These are phyloP conservation scores for Colletotrichum sp. DNA, from an alignment of 2,329 filamentous ascomycete genomes.

Conservation along the genomic window DNA sequence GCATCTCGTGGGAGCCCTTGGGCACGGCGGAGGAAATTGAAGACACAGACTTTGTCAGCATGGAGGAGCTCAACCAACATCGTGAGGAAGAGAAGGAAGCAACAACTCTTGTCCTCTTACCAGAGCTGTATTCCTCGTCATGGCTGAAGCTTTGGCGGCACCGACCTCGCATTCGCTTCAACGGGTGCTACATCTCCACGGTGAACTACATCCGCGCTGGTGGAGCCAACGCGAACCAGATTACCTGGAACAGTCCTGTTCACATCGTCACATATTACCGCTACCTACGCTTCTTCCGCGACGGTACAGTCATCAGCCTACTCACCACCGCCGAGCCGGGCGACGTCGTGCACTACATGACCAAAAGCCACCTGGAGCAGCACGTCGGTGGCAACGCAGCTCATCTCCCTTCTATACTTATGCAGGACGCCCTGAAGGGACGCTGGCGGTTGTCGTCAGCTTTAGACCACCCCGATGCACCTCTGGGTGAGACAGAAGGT, in stretches of 20 bases:
- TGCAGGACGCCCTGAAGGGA: conserved; percentile 69
- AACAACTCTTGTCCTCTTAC: conserved; percentile 46
- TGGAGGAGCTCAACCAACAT: conserved; percentile 39
- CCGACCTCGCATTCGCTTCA: conserved; percentile 89
- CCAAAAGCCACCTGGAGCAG: conserved; percentile 67
- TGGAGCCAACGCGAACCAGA: conserved; percentile 70
- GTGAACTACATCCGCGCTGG: conserved; percentile 93
- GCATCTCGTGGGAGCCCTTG: conserved; percentile 60
- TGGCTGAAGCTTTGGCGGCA: conserved; percentile 78
- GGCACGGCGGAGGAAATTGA: conserved; percentile 35
- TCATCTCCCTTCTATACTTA: conserved; percentile 54
- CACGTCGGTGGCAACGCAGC: conserved; percentile 36
- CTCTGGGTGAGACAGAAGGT: conserved; percentile 56
- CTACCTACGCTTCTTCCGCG: conserved; percentile 90
- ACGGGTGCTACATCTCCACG: conserved; percentile 94
- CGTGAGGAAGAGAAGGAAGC: conserved; percentile 36
- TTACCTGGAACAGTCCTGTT: conserved; percentile 82
- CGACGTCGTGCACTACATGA: conserved; percentile 88
- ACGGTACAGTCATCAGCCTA: conserved; percentile 82
- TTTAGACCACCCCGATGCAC: conserved; percentile 34
- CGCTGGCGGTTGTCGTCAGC: conserved; percentile 46
- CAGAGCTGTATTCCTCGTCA: conserved; percentile 51
- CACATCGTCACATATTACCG: conserved; percentile 98
- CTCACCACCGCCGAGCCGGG: conserved; percentile 80
- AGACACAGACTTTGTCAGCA: conserved; percentile 36